Conservation (phyloP, 2,329 filamentous ascomycete genomes). For the Macrophomina phaseolina region DNA sequence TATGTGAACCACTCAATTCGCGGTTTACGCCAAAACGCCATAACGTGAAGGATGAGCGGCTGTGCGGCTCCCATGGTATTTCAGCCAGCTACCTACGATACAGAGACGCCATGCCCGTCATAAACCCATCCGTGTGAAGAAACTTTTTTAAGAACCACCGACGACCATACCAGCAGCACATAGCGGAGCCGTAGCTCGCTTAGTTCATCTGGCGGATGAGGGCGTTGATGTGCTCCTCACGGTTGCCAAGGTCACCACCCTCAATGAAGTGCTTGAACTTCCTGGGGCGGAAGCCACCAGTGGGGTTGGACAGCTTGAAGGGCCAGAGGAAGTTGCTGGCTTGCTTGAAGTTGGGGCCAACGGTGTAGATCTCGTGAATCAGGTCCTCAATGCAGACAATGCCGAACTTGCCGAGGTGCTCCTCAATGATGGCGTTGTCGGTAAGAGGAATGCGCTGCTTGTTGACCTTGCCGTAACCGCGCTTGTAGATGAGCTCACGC, state of each 20-base stretch:
- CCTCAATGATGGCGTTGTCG: constrained; percentile 97
- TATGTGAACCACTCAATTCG: constrained; percentile 26
- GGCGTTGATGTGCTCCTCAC: constrained; percentile 96
- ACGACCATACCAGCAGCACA: constrained; percentile 21
- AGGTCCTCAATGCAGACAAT: constrained; percentile 99
- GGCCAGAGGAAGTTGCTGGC: constrained; percentile 99
- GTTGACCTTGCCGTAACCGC: constrained; percentile 97
- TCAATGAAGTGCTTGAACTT: constrained; percentile 99
- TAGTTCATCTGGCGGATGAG: constrained; percentile 99
- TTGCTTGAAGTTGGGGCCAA: constrained; percentile 98
- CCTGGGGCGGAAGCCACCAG: constrained; percentile 89
- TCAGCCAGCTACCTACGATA: constrained; percentile 29
- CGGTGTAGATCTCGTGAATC: constrained; percentile 98
- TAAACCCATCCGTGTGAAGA: constrained; percentile 26
- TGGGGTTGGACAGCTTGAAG: constrained; percentile 99
- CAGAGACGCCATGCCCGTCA: constrained; percentile 29
- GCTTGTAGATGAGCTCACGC: constrained; percentile 98
- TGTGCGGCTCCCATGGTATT: constrained; percentile 30
- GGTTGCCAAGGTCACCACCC: constrained; percentile 98
- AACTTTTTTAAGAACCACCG: constrained; percentile 23
- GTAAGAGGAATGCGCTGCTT: constrained; percentile 97
- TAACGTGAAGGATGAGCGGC: constrained; percentile 27
- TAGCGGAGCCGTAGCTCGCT: constrained; percentile 25
- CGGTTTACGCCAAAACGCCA: constrained; percentile 26
- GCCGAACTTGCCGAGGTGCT: constrained; percentile 95